Evolutionary conservation across 139 green algal species (phyloP).

Genomic region (Chlamydomonas schloesseri): DNA sequence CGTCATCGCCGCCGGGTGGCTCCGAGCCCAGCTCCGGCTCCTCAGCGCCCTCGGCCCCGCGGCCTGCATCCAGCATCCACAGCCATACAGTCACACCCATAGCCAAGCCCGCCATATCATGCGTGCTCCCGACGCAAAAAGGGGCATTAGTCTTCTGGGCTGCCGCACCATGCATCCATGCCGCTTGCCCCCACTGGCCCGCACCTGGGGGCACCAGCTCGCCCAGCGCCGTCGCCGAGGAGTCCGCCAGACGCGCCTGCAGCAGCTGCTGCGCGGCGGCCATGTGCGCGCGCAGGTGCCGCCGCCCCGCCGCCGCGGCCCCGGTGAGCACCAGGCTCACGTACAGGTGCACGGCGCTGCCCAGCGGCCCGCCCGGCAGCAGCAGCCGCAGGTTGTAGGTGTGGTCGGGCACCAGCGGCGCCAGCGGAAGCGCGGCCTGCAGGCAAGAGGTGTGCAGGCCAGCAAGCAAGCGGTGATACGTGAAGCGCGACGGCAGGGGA

Average conservation of each 20-base stretch:
- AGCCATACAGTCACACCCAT: too few relatives aligned
- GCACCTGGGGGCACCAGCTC: background rate
- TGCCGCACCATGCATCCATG: background rate
- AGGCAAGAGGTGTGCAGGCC: background rate
- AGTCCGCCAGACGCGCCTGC: constrained; percentile 13
- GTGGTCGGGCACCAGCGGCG: constrained; percentile 13
- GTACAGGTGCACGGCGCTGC: constrained; percentile 47
- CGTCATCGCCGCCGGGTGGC: background rate
- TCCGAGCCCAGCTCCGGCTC: background rate
- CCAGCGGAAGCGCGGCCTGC: constrained; percentile 16
- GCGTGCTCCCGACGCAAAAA: too few relatives aligned
- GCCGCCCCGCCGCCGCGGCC: background rate
- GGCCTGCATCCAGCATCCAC: too few relatives aligned
- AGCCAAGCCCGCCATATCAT: too few relatives aligned
- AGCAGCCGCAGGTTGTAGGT: constrained; percentile 61
- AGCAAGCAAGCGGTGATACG: too few relatives aligned
- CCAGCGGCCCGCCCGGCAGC: constrained; percentile 51
- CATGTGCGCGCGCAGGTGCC: constrained; percentile 6
- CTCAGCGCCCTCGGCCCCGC: background rate
- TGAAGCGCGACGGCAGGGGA: too few relatives aligned
- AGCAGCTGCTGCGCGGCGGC: background rate
- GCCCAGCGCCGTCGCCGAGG: too few relatives aligned
- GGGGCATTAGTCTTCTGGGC: too few relatives aligned
- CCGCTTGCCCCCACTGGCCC: background rate
- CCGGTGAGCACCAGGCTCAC: constrained; percentile 55